A percentile compares a stretch with the other conserved stretches of the same genome.
These are phyloP conservation scores for Eleusine indica DNA, from an alignment of 176 grass and related monocot genomes.

Conservation along the genomic window DNA sequence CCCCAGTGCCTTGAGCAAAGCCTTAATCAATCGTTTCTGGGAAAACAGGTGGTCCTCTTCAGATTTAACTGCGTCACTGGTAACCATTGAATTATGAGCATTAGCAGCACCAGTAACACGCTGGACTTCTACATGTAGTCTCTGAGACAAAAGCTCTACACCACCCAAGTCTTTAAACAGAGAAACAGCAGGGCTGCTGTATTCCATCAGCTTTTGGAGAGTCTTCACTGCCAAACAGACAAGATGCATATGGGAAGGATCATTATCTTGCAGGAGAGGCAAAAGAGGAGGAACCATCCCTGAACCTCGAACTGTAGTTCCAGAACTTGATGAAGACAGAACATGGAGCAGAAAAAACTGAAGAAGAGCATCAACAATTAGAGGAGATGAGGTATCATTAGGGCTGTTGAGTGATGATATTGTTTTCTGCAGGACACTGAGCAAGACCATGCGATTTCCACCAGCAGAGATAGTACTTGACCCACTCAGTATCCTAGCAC, in stretches of 20 bases:
- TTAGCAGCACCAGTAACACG: conserved; percentile 73
- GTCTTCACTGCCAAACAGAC: conserved; percentile 92
- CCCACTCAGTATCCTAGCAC: conserved; percentile 85
- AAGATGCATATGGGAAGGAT: conserved; percentile 81
- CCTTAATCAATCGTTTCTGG: conserved; percentile 91
- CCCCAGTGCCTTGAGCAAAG: conserved; percentile 91
- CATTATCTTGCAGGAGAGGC: conserved; percentile 87
- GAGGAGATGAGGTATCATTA: conserved; percentile 79
- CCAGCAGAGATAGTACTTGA: conserved; percentile 88
- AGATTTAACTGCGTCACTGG: conserved; percentile 61
- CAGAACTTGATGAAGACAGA: conserved; percentile 92
- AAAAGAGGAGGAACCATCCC: conserved; percentile 88
- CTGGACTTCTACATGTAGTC: conserved; percentile 85
- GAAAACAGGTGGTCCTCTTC: conserved; percentile 82
- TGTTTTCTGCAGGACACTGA: conserved; percentile 92
- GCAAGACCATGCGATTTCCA: conserved; percentile 93
- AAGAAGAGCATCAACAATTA: conserved; percentile 95
- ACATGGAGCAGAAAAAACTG: conserved; percentile 99
- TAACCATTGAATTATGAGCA: conserved; percentile 53
- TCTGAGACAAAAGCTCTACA: conserved; percentile 78
- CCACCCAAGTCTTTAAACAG: conserved; percentile 97
- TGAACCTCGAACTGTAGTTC: conserved; percentile 82
- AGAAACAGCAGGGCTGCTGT: conserved; percentile 89
- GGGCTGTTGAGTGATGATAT: conserved; percentile 80
- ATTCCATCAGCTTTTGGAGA: conserved; percentile 96